A percentile compares a stretch with the other conserved stretches of the same genome.
phyloP scores from a whole-genome alignment of 176 grass and related monocot species.

The Triticum timopheevii region DNA sequence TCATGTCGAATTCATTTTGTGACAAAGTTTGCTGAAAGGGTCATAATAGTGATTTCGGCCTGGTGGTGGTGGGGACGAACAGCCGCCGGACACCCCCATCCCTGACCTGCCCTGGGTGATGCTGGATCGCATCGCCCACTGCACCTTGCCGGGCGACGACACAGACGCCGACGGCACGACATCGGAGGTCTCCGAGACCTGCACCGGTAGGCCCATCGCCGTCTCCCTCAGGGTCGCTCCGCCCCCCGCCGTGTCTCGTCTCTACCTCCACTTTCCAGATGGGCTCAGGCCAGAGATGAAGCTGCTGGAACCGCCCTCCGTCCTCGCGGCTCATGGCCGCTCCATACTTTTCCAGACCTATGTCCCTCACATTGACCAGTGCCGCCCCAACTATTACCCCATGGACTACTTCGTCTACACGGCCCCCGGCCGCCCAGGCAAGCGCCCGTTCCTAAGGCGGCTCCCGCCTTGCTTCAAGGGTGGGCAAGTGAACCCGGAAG shows the following conservation, averaged over 20 bases:
- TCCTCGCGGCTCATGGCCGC: conserved; percentile 16
- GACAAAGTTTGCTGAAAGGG: no score
- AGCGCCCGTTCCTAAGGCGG: background rate
- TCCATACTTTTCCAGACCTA: background rate
- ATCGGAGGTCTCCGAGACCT: background rate
- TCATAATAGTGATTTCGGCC: no score
- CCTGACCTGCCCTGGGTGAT: background rate
- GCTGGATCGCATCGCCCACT: background rate
- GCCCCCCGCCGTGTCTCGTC: background rate
- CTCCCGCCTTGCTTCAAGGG: background rate
- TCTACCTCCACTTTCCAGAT: background rate
- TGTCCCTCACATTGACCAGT: background rate
- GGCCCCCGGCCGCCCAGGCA: background rate
- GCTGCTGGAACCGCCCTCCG: fast-evolving
- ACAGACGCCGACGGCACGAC: background rate
- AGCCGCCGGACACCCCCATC: background rate
- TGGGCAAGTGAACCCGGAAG: background rate
- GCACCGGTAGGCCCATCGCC: background rate
- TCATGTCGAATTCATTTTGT: no score
- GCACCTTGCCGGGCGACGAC: background rate
- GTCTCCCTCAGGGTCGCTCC: no score
- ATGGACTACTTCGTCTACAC: conserved; percentile 25
- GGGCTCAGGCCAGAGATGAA: background rate
- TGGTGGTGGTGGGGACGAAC: no score
- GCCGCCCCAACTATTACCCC: background rate